Evolutionary conservation across 1,284 basidiomycete species (phyloP).

Genomic region (Ganoderma sinense): DNA sequence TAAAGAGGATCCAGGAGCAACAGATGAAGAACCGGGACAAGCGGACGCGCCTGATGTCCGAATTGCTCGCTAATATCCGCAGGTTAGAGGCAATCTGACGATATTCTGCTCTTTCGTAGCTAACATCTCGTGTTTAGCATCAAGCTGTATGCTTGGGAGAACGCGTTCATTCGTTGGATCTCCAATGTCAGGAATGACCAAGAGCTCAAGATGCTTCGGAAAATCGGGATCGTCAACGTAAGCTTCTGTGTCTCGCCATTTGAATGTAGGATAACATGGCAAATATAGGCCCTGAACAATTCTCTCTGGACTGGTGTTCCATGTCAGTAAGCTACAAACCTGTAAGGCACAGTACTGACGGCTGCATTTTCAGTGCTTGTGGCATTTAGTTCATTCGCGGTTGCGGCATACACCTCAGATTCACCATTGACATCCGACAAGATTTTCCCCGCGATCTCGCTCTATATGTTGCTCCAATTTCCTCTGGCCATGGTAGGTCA

Average conservation of each 20-base stretch:
- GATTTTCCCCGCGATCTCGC: slow-evolving; percentile 93
- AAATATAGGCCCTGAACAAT: slow-evolving; percentile 58
- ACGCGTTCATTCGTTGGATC: slow-evolving; percentile 82
- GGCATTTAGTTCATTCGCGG: slow-evolving; percentile 88
- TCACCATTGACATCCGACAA: slow-evolving; percentile 87
- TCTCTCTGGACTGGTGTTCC: slow-evolving; percentile 77
- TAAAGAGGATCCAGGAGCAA: slow-evolving; percentile 84
- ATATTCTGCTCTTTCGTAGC: not conserved
- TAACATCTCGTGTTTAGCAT: slow-evolving; percentile 52
- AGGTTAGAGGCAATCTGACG: slow-evolving; percentile 52
- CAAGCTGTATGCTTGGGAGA: slow-evolving; percentile 89
- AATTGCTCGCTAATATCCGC: slow-evolving; percentile 90
- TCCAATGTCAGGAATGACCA: slow-evolving; percentile 84
- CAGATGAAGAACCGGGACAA: slow-evolving; percentile 94
- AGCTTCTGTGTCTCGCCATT: slow-evolving; percentile 28
- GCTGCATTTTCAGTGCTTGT: slow-evolving; percentile 62
- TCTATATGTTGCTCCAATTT: slow-evolving; percentile 92
- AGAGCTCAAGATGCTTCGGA: slow-evolving; percentile 83
- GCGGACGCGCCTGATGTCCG: slow-evolving; percentile 81
- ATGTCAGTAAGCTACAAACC: slow-evolving; percentile 37
- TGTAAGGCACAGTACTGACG: slow-evolving; percentile 30
- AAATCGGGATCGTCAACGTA: slow-evolving; percentile 81
- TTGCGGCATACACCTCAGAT: slow-evolving; percentile 75
- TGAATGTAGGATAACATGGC: not conserved
- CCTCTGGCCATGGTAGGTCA: slow-evolving; percentile 82